Evolutionary conservation across 2,329 filamentous ascomycete genomes (phyloP).

Genomic region (Pseudocercospora vitis): DNA sequence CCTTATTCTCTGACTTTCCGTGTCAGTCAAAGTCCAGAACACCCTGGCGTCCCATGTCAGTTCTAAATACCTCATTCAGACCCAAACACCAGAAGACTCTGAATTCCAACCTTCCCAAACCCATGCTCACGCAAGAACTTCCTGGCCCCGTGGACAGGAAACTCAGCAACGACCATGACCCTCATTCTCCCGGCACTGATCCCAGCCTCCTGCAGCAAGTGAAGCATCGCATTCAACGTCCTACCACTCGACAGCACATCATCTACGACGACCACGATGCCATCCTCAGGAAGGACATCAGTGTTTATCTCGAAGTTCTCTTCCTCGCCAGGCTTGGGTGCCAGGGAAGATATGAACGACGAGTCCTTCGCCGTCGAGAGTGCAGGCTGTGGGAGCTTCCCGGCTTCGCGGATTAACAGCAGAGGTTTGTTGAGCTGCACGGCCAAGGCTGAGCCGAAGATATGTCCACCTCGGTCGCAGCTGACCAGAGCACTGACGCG

Average conservation of each 20-base stretch:
- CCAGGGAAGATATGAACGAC: conserved; percentile 57
- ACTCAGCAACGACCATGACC: conserved; percentile 59
- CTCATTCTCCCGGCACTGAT: conserved; percentile 45
- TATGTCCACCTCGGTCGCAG: conserved; percentile 60
- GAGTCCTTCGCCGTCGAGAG: conserved; percentile 49
- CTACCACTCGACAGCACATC: conserved; percentile 59
- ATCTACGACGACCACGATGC: conserved; percentile 58
- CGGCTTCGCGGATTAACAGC: conserved; percentile 54
- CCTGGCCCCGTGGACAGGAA: conserved; percentile 56
- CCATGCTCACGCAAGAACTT: conserved; percentile 47
- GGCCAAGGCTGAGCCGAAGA: conserved; percentile 57
- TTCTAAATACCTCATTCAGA: conserved; percentile 30
- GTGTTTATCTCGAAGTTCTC: conserved; percentile 53
- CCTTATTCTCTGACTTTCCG: too few species aligned
- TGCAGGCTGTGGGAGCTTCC: conserved; percentile 60
- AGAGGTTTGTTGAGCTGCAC: conserved; percentile 45
- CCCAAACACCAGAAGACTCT: conserved; percentile 56
- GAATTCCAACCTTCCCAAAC: conserved; percentile 53
- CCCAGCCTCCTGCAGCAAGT: conserved; percentile 49
- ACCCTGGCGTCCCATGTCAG: not conserved
- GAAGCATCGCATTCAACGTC: conserved; percentile 56
- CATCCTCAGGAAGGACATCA: conserved; percentile 43
- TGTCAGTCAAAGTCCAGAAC: too few species aligned
- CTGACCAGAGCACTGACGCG: conserved; percentile 49
- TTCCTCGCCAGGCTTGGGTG: conserved; percentile 27